These are phyloP conservation scores for Botrytis galanthina DNA, from an alignment of 2,329 filamentous ascomycete species.

Conservation along the genomic window DNA sequence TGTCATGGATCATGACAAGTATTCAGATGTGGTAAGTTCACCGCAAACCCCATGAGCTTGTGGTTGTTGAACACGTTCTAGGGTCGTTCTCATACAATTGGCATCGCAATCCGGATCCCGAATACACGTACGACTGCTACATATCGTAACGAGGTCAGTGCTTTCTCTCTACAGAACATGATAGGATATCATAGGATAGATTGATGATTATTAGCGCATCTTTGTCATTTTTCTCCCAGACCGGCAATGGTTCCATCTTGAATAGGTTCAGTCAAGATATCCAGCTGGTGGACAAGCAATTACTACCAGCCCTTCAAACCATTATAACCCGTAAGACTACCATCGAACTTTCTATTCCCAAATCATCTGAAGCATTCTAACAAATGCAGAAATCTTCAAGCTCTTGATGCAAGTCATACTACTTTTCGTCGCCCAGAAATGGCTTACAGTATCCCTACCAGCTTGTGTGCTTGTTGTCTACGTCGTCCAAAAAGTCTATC, in stretches of 20 bases:
- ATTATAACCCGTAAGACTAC: constrained; percentile 38
- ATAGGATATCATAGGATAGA: background rate
- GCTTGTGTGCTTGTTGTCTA: constrained; percentile 48
- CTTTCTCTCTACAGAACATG: constrained; percentile 21
- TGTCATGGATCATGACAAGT: constrained; percentile 3
- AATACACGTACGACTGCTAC: constrained; percentile 38
- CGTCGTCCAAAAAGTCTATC: constrained; percentile 55
- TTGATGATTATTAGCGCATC: constrained; percentile 10
- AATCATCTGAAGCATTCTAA: background rate
- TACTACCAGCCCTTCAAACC: constrained; percentile 37
- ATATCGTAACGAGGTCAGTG: constrained; percentile 33
- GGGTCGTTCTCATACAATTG: constrained; percentile 33
- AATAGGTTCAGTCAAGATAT: constrained; percentile 40
- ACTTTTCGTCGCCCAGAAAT: constrained; percentile 47
- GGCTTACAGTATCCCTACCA: constrained; percentile 47
- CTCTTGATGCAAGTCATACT: constrained; percentile 48
- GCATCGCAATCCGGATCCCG: constrained; percentile 41
- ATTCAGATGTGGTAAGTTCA: constrained; percentile 11
- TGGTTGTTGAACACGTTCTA: background rate
- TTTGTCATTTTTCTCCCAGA: constrained; percentile 41
- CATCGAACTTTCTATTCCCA: background rate
- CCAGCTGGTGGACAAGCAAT: constrained; percentile 25
- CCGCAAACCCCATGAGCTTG: background rate
- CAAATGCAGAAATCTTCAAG: constrained; percentile 27
- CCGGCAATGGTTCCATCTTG: constrained; percentile 43